A percentile compares a stretch with the other conserved stretches of the same genome.
Evolutionary conservation across 2,329 filamentous ascomycete genomes (phyloP).

Genomic region (Sclerotinia nivalis): DNA sequence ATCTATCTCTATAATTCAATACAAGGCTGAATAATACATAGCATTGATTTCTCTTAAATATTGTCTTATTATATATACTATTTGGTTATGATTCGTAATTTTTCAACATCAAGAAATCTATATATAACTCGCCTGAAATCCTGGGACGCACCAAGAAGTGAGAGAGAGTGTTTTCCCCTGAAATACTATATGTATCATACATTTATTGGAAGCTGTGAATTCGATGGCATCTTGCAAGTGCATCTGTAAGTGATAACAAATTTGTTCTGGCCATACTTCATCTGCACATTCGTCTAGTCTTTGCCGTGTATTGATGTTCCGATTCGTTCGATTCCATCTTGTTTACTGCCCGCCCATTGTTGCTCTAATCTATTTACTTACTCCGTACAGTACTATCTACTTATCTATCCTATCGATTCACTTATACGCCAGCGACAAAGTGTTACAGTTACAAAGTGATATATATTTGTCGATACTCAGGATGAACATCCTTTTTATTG

Average conservation of each 20-base stretch:
- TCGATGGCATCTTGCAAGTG: background rate
- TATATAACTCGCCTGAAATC: background rate
- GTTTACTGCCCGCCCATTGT: slow-evolving; percentile 8
- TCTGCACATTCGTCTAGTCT: background rate
- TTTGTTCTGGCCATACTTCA: background rate
- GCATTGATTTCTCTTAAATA: background rate
- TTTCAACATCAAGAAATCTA: background rate
- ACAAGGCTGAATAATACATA: slow-evolving; percentile 9
- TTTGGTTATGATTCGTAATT: background rate
- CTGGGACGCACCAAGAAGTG: background rate
- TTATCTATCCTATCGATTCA: background rate
- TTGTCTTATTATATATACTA: background rate
- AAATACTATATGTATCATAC: background rate
- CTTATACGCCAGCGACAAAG: too few relatives aligned
- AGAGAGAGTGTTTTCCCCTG: background rate
- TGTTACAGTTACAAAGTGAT: background rate
- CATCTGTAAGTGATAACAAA: background rate
- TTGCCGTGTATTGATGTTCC: background rate
- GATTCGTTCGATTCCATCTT: background rate
- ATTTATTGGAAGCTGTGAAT: background rate
- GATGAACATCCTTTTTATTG: background rate
- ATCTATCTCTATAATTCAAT: background rate
- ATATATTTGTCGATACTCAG: background rate
- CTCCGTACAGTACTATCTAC: background rate
- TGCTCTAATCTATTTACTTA: background rate